These are phyloP conservation scores for Beta corolliflora DNA, from an alignment of 179 eudicot genomes.

Conservation along the genomic window DNA sequence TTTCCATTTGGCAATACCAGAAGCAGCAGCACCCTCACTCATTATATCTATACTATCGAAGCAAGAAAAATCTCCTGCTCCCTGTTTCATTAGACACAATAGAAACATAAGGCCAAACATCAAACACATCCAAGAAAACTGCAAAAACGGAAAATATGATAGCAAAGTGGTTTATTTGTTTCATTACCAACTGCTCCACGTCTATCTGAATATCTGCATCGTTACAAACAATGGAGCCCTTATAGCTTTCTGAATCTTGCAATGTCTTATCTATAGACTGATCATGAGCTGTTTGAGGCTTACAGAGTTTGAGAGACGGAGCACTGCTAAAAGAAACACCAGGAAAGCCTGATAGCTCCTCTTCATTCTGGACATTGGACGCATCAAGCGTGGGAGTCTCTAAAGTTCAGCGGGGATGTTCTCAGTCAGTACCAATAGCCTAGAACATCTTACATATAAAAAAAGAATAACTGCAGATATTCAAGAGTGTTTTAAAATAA, in stretches of 20 bases:
- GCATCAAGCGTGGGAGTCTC: slow-evolving; percentile 27
- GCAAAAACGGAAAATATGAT: not conserved
- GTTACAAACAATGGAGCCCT: slow-evolving; percentile 26
- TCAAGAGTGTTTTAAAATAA: not conserved
- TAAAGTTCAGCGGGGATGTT: slow-evolving; percentile 22
- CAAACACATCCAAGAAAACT: not conserved
- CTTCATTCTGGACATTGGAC: slow-evolving; percentile 23
- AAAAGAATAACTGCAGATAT: not conserved
- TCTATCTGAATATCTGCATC: slow-evolving; percentile 34
- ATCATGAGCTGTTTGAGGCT: slow-evolving; percentile 13
- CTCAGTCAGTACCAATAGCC: slow-evolving; percentile 18
- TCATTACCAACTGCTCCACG: slow-evolving; percentile 30
- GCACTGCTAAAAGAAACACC: slow-evolving; percentile 27
- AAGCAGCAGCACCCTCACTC: slow-evolving; percentile 35
- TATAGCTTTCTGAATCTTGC: slow-evolving; percentile 29
- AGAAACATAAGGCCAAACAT: slow-evolving; percentile 16
- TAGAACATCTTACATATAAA: slow-evolving; percentile 12
- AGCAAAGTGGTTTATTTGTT: not conserved
- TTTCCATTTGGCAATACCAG: slow-evolving; percentile 48
- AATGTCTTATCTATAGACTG: slow-evolving; percentile 23
- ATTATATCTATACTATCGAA: slow-evolving; percentile 35
- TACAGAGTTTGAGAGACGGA: slow-evolving; percentile 25
- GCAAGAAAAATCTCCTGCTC: slow-evolving; percentile 41
- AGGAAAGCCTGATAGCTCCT: slow-evolving; percentile 18
- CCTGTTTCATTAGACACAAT: slow-evolving; percentile 40